Base-by-base conservation (phyloP, 495 filamentous ascomycete species). In the Daldinia grandis region DNA sequence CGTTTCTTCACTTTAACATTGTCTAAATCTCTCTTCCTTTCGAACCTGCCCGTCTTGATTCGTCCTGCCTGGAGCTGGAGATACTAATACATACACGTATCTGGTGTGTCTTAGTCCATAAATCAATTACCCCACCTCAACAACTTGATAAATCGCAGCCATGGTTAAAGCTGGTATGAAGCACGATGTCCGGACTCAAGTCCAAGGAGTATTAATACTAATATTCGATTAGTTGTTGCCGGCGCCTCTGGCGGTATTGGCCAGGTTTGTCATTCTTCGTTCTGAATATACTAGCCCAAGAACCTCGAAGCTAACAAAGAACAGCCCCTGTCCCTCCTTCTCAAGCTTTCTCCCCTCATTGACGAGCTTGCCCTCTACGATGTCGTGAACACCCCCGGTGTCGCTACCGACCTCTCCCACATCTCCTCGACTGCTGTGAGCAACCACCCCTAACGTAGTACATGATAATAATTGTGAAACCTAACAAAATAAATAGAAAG, bases 221-320 rank as follows among this genome's bases (percentile, higher is more conserved):
- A 86, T 66, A 50, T 50, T 40, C 38, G 17, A 61, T 33, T 66
- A 95, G 94, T 93, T 82, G 95, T 99, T 85, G 92, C 94, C 79
- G 95, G 95, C 76, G 95, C 95, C 76, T 90, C 95, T 78, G 95
- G 95, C 83, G 95, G 95, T 83, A 98, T 99, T 88, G 95, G 95
- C 82, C 95, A 99, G 89, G 95, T 97, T 76, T 67, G 79, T 69
- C 31, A 35, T 14, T 37, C 33, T 8, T 50, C 49, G 5, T 60
- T 57, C 61, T 31, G 50, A 33, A 58, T 27, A 54, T 27, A 49
- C 33, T 44, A 62, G 53, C 2, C 30, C 58, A 70, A 31, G 50
- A 66, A 33, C 24, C 37, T 27, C 30, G 55, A 59, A 69, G 63
- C 78, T 80, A 70, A 86, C 72, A 33, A 50, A 70, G 66, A 30